A percentile compares a stretch with the other conserved stretches of the same genome.
Evolutionary conservation across 2,329 filamentous ascomycete species (phyloP).

Genomic region (Clonostachys sp.): DNA sequence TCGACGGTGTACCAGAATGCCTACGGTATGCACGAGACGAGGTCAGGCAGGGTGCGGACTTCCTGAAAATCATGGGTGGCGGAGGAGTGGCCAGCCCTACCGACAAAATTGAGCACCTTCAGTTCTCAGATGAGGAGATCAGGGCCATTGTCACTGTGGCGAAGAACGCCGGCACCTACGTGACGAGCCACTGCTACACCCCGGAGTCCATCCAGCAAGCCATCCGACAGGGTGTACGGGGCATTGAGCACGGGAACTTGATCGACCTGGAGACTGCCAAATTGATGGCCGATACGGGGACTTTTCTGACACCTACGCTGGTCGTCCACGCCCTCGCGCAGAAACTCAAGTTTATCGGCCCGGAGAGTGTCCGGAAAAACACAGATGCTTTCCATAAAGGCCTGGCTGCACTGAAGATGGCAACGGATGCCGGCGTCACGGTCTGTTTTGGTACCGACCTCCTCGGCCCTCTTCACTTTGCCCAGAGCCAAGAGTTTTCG

Average conservation of each 20-base stretch:
- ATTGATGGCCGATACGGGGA: conserved; percentile 41
- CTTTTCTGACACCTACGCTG: conserved; percentile 50
- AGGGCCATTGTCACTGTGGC: conserved; percentile 46
- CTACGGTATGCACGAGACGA: conserved; percentile 47
- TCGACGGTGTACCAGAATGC: conserved; percentile 51
- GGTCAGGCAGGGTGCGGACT: conserved; percentile 50
- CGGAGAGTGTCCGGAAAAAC: conserved; percentile 43
- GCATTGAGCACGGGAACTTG: conserved; percentile 44
- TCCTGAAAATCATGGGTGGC: conserved; percentile 57
- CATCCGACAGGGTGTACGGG: conserved; percentile 47
- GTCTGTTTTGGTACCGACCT: conserved; percentile 48
- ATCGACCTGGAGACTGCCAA: conserved; percentile 35
- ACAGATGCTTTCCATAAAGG: conserved; percentile 40
- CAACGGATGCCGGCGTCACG: conserved; percentile 44
- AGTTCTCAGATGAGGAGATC: conserved; percentile 54
- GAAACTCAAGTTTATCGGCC: conserved; percentile 36
- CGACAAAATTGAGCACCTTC: conserved; percentile 45
- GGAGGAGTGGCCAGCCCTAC: conserved; percentile 54
- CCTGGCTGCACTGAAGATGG: conserved; percentile 39
- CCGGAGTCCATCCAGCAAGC: conserved; percentile 47
- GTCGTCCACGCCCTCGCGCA: conserved; percentile 46
- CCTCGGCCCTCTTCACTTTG: conserved; percentile 18
- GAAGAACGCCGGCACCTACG: conserved; percentile 40
- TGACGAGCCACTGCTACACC: conserved; percentile 56
- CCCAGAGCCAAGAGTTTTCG: conserved; percentile 24